phyloP scores from a whole-genome alignment of 805 yeast species.

The Candida tibetensis region DNA sequence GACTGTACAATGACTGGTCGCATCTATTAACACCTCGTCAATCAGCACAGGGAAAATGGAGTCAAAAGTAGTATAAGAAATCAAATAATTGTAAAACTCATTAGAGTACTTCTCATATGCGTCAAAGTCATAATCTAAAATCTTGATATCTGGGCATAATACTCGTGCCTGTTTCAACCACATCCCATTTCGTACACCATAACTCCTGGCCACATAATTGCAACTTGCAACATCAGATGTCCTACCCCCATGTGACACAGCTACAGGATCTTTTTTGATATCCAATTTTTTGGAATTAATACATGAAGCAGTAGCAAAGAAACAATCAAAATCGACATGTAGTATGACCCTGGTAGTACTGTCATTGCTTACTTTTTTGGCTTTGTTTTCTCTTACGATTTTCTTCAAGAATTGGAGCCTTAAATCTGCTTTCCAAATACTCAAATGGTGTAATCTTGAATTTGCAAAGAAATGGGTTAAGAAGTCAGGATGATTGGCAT shows the following conservation, averaged over 20 bases:
- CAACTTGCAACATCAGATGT: conserved; percentile 88
- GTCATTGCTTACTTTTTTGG: not conserved
- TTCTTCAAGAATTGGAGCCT: conserved; percentile 55
- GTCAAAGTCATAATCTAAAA: conserved; percentile 70
- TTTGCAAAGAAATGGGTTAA: conserved; percentile 67
- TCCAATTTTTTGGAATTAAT: conserved; percentile 53
- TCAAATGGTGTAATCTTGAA: conserved; percentile 84
- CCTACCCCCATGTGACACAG: conserved; percentile 58
- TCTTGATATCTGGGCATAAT: conserved; percentile 63
- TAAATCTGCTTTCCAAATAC: conserved; percentile 80
- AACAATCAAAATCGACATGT: conserved; percentile 92
- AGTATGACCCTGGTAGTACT: conserved; percentile 40
- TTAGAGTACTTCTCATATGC: conserved; percentile 66
- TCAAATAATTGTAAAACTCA: conserved; percentile 58
- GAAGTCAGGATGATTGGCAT: conserved; percentile 78
- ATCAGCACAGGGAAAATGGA: conserved; percentile 77
- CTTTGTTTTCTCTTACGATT: conserved; percentile 32
- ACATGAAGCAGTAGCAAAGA: conserved; percentile 85
- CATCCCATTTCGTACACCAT: conserved; percentile 85
- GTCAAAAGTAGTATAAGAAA: conserved; percentile 43
- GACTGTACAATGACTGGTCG: conserved; percentile 32
- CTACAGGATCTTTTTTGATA: conserved; percentile 51
- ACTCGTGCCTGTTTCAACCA: conserved; percentile 71
- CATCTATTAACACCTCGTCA: conserved; percentile 85
- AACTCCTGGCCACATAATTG: conserved; percentile 79